Evolutionary conservation across 495 filamentous ascomycete species (phyloP), one percentile per base, ranked within the genome.

Genomic region (Chaetomium tenue): DNA sequence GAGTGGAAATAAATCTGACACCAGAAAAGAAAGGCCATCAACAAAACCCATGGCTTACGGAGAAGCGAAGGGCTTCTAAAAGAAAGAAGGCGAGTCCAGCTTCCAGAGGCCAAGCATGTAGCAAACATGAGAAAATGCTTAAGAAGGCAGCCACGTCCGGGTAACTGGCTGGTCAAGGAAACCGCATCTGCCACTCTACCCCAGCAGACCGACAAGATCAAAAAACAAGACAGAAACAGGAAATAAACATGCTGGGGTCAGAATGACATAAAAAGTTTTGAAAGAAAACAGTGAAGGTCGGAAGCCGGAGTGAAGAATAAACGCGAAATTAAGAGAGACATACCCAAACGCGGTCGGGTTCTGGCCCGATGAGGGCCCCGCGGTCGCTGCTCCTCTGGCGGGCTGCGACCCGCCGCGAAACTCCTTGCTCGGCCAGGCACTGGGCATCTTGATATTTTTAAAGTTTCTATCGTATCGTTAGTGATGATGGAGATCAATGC

Each of bases 401-500:
- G 3, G 0, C 39, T 47, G 39, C 20, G 12, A 5, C 40, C 18
- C 15, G 20, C 51, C 11, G 18, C 25, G 25, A n/a, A 11, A 44
- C 15, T 3, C 6, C 16, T 20, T 28, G 18, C 22, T 39, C 16
- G n/a, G 2, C 22, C 39, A 3, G 8, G 11, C 33, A 2, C 48
- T 61, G 23, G 60, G 13, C 60, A 61, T 61, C 50, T 61, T 61
- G 50, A 23, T 51, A 51, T 50, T 51, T 51, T 59, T 55, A 0
- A 55, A 33, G 15, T 44, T 46, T 12, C 40, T 58, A n/a, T 46
- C 15, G 8, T 7, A 20, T 40, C 22, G 37, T 40, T 30, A 58
- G 46, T 30, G 22, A 20, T 30, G 46, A 58, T 51, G 46, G 5
- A 26, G 16, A 15, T n/a, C 12, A 16, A 16, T 23, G 18, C 2